Evolutionary conservation across 257 asterid species (phyloP).

Genomic region (Haberlea rhodopensis): DNA sequence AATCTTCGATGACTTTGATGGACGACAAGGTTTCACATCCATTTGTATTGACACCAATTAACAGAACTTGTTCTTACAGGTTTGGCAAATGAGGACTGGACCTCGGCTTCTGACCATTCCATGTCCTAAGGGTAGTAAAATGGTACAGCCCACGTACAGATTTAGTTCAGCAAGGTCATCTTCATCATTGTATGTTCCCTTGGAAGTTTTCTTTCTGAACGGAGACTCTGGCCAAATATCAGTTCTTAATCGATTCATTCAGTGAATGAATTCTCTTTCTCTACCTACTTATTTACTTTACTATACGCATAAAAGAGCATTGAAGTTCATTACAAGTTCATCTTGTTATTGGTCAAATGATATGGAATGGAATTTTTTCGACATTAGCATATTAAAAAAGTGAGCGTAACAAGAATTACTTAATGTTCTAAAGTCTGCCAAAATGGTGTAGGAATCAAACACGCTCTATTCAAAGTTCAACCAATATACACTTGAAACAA

Average conservation of each 20-base stretch:
- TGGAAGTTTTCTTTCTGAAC: conserved; percentile 80
- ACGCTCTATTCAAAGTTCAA: too few species aligned
- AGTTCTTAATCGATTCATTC: conserved; percentile 60
- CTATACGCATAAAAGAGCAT: too few species aligned
- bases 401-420: too few species aligned
- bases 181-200: conserved; percentile 46
- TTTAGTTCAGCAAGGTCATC: conserved; percentile 52
- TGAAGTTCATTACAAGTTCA: too few species aligned
- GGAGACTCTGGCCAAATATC: conserved; percentile 96
- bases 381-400: too few species aligned
- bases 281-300: too few species aligned
- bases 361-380: too few species aligned
- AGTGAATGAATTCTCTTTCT: too few species aligned
- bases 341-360: too few species aligned
- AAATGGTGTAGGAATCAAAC: too few species aligned
- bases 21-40: conserved; percentile 6
- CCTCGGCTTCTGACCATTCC: conserved; percentile 81
- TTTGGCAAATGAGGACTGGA: conserved; percentile 99
- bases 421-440: too few species aligned
- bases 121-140: conserved; percentile 84
- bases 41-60: conserved; percentile 1
- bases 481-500: too few species aligned
- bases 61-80: conserved; percentile 40
- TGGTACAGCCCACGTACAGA: conserved; percentile 83
- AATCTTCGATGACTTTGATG: conserved; percentile 2